Base-by-base conservation (phyloP, 371 early-diverging fungal genomes). In the Lichtheimia hyalospora region DNA sequence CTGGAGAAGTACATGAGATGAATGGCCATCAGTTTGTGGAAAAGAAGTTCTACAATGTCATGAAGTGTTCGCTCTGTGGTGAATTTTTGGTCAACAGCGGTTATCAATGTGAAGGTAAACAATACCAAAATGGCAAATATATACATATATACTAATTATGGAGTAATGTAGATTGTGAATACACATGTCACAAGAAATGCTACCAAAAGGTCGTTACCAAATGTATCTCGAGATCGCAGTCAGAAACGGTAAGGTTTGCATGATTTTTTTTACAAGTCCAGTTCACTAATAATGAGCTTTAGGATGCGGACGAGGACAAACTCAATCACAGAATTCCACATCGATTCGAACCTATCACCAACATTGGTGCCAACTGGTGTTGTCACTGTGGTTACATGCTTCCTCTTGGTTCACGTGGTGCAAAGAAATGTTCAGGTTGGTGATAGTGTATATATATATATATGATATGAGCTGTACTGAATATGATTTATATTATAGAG, bases 301-400 rank as follows among this genome's bases (percentile, higher is more conserved):
- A 82, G 74, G 84, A 84, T 55, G 68, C 82, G 8, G 86, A 88
- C 50, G 85, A 83, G 58, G 89, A 91, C 16, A 83, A 86, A 34
- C 79, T 92, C 25, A 89, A 90, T 49, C 97, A 98, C 74, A 84
- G 90, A 53, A 96, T 98, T 63, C 95, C 96, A 20, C 99, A 99
- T 83, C 89, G 93, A n/a, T 96, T 94, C 65, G 91, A 93, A 63
- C 84, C 79, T 24, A 75, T 87, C 23, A 89, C 89, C 24, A 90
- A 86, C 60, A 80, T 92, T 52, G 89, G 88, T 40, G 90, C 94
- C 44, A 87, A 87, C 63, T 99, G 97, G 96, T 99, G 99, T 76
- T 89, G 90, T 67, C 99, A 99, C 79, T 99, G 99, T 83, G 99
- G 99, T 48, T 89, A 89, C 55, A 90, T 95, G 87, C 89, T 99